A percentile compares a stretch with the other conserved stretches of the same genome.
These are phyloP conservation scores for Trichomonascus vanleenenianus DNA, from an alignment of 805 yeast species.

Conservation along the genomic window DNA sequence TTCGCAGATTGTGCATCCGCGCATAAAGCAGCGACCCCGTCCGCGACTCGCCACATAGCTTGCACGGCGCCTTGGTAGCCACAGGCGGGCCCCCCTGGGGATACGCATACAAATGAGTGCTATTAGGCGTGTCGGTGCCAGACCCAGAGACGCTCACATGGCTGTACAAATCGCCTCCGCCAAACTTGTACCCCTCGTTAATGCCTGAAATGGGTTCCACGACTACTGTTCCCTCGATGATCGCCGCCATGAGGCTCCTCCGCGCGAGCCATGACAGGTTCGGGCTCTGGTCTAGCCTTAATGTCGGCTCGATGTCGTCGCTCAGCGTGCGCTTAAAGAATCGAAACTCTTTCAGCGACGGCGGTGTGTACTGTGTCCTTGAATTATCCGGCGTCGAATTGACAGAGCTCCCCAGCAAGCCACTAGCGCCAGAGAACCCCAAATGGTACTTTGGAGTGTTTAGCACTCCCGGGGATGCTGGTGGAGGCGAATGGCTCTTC, in stretches of 20 bases:
- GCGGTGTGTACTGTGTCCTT: slow-evolving; percentile 1
- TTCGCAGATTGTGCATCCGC: slow-evolving; percentile 58
- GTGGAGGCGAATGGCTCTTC: not conserved
- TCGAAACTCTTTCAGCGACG: slow-evolving; percentile 40
- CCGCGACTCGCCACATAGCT: slow-evolving; percentile 76
- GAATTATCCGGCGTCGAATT: not conserved
- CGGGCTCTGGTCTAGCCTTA: slow-evolving; percentile 56
- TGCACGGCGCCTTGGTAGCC: slow-evolving; percentile 68
- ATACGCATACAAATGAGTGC: slow-evolving; percentile 30
- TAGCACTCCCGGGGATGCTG: not conserved
- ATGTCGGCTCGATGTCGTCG: slow-evolving; percentile 75
- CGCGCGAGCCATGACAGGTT: slow-evolving; percentile 56
- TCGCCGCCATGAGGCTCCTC: slow-evolving; percentile 52
- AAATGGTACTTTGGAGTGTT: not conserved
- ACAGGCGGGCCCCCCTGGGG: slow-evolving; percentile 54
- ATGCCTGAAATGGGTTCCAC: slow-evolving; percentile 83
- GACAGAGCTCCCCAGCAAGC: not conserved
- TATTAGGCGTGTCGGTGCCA: not conserved
- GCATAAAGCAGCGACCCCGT: slow-evolving; percentile 67
- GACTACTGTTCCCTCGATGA: slow-evolving; percentile 72
- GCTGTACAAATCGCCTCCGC: not conserved
- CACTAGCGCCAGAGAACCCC: not conserved
- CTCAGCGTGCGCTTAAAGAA: slow-evolving; percentile 56
- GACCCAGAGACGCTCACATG: not conserved
- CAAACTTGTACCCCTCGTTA: slow-evolving; percentile 52